Base-by-base conservation (phyloP, 306 rosid genomes). In the Fragaria ananassa region DNA sequence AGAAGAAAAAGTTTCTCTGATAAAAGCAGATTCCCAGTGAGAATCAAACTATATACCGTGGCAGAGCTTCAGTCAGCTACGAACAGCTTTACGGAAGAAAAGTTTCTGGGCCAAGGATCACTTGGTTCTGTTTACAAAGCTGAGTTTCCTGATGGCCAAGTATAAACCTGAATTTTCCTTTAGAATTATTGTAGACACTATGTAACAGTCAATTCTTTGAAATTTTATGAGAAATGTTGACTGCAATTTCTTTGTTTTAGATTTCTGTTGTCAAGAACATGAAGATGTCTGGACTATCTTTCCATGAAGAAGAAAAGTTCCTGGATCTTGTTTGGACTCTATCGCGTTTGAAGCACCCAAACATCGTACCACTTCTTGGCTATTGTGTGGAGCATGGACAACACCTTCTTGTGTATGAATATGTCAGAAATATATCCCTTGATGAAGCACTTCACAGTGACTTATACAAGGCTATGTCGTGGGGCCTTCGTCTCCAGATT, bases 111-210 rank as follows among this genome's bases (percentile, higher is more conserved):
- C 18, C 93, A 89, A 71, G 99, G 99, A 66, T 88, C 96, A 72
- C 93, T 96, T 63, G 99, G 99, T 74, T 83, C 93, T 15, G 93
- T 92, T 81, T 96, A 88, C 84, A 96, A 84, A 81, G 98, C 97
- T 34, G 87, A 85, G 81, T 88, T 92, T 83, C 90, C 96, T 47
- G 87, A 91, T 81, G 96, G 89, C 72, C 90, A 87, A 79, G 99
- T 92, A 88, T 54, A 69, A 61, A 72, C 57, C 81, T 65, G 50
- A 78, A 68, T 44, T 27, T 15, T 9, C 31, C 58, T 68, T 68
- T 54, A 9, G 34, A 60, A 27, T 34, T 11, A 34, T 54, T 64
- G 6, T 66, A 57, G 21, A 49, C 17, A 70, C 71, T 75, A n/a
- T n/a, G 62, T 64, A 60, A 39, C 72, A 66, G 74, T 70, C 58